Base-by-base conservation (phyloP, 1,139 yeast species). In the Geotrichum bryndzae region DNA sequence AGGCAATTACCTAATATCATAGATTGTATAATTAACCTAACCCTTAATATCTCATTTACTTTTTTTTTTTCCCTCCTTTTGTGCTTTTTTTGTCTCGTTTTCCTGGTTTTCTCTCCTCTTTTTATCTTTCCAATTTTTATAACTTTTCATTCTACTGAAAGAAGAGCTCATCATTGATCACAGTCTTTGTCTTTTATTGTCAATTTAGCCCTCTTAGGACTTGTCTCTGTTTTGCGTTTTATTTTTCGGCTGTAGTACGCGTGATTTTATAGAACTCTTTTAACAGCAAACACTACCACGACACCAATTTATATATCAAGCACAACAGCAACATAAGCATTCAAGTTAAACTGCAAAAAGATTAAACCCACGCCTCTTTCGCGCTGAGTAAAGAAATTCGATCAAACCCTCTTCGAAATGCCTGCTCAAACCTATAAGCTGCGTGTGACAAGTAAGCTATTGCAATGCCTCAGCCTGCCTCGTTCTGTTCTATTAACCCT, bases 371-470 rank as follows among this genome's bases (percentile, higher is more conserved):
- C 7, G 18, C 18, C n/a, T 41, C n/a, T 41, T 41, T 41, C 15
- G 22, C 22, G 46, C 18, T 41, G 46, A 13, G 46, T 41, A 41
- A 41, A 13, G 15, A 13, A 41, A 41, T 13, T 41, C n/a, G 7
- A 41, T 41, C 18, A 15, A 41, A 2, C 11, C n/a, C 10, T 27
- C 25, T 29, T 41, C 33, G 27, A 31, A 11, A 57, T 57, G 60
- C 56, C 59, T 22, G 45, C 59, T n/a, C 62, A 55, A 31, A 51
- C 63, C 23, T 52, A 57, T 23, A 64, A 60, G 48, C 62, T 64
- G 22, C 52, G 65, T 31, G 64, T 62, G 23, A 62, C 64, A 13
- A 63, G 64, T 62, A 53, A 55, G 66, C 60, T 31, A 7, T 13
- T 13, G 7, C 33, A n/a, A n/a, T 18, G n/a, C 38, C 15, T 45